A percentile compares a stretch with the other conserved stretches of the same genome.
These are phyloP conservation scores for Phytophthora sp. DNA, from an alignment of 352 stramenopile genomes.

Conservation along the genomic window DNA sequence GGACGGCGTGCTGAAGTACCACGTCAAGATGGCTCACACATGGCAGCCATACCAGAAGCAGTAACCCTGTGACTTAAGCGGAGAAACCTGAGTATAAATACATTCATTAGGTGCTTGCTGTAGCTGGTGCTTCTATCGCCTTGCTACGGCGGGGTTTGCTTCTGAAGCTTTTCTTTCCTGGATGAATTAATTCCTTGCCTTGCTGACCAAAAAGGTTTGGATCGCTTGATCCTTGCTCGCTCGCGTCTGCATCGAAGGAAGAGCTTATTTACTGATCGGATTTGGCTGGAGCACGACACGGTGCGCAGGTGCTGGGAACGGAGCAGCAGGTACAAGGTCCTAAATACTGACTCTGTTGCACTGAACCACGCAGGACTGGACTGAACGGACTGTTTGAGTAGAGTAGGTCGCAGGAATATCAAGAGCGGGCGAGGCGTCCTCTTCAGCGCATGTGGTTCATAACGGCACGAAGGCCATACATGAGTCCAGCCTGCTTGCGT, in stretches of 20 bases:
- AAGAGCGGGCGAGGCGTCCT: not conserved
- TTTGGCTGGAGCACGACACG: conserved; percentile 20
- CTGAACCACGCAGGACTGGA: conserved; percentile 23
- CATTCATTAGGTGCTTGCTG: conserved; percentile 39
- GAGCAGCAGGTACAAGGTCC: conserved; percentile 15
- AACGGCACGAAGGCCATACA: conserved; percentile 87
- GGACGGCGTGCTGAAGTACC: conserved; percentile 51
- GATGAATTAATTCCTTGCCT: conserved; percentile 37
- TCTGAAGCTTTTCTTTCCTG: conserved; percentile 23
- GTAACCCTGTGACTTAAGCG: conserved; percentile 8
- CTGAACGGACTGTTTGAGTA: conserved; percentile 30
- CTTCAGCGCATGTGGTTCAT: conserved; percentile 88
- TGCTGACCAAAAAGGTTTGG: conserved; percentile 35
- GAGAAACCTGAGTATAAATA: conserved; percentile 22
- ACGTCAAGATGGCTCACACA: conserved; percentile 69
- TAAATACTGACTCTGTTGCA: conserved; percentile 6
- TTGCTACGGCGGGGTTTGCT: conserved; percentile 29
- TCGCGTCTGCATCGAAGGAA: conserved; percentile 43
- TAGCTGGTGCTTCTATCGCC: conserved; percentile 43
- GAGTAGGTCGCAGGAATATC: conserved; percentile 27
- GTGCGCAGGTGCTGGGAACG: conserved; percentile 14
- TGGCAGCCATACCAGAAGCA: conserved; percentile 44
- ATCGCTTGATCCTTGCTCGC: conserved; percentile 28
- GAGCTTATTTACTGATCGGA: conserved; percentile 31
- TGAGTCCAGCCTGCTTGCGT: conserved; percentile 85